Percentiles rank a stretch among this genome's conserved stretches.
phyloP scores from a whole-genome alignment of 148 eudicot species.

The Vaccinium corymbosum region DNA sequence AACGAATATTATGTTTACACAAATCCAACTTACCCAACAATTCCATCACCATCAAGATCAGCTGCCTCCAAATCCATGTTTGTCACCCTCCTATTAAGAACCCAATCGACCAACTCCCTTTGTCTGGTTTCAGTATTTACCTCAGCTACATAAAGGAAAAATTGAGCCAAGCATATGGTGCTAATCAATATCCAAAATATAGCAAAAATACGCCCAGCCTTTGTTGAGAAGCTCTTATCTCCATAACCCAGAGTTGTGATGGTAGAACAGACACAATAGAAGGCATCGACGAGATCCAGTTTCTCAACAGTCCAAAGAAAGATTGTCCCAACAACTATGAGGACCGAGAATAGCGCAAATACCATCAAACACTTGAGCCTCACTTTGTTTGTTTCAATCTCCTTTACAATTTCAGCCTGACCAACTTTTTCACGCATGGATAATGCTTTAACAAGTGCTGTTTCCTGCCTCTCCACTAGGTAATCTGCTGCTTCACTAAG shows the following conservation, averaged over 20 bases:
- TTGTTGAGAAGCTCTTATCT: conserved; percentile 73
- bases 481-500: conserved; percentile 77
- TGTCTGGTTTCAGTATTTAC: conserved; percentile 57
- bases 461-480: conserved; percentile 80
- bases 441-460: conserved; percentile 50
- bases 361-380: conserved; percentile 51
- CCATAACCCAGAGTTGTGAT: conserved; percentile 89
- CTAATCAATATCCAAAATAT: conserved; percentile 73
- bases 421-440: conserved; percentile 38
- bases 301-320: conserved; percentile 61
- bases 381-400: conserved; percentile 52
- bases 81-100: conserved; percentile 57
- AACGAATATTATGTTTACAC: not conserved
- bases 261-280: conserved; percentile 84
- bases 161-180: conserved; percentile 72
- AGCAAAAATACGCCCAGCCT: conserved; percentile 75
- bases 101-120: conserved; percentile 40
- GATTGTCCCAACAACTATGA: conserved; percentile 49
- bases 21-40: conserved; percentile 54
- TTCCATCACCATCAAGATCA: conserved; percentile 74
- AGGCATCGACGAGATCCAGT: conserved; percentile 56
- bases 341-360: conserved; percentile 36
- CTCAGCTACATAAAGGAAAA: conserved; percentile 79
- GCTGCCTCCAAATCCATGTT: conserved; percentile 74
- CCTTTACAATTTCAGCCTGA: conserved; percentile 40